Evolutionary conservation across 2,329 filamentous ascomycete genomes (phyloP), one percentile per base, ranked within the genome.

Genomic region (Corinectria fuckeliana): DNA sequence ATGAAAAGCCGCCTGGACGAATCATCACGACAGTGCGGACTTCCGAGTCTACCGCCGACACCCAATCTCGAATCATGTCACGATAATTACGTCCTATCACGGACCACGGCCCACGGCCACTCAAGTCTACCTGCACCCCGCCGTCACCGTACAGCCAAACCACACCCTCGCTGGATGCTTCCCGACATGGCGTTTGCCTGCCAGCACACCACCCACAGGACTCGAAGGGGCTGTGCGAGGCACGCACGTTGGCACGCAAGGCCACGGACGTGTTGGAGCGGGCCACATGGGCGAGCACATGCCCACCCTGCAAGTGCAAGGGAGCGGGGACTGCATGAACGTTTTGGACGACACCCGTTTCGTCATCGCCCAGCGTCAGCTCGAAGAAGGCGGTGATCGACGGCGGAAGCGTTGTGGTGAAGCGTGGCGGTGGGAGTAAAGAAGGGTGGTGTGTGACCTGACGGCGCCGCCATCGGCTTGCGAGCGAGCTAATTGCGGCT

Each of bases 311-410:
- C 63, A 63, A 61, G 50, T 67, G 60, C 63, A 63, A 61, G 50
- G 52, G 51, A 61, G 68, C 52, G 68, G 68, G 60, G 66, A 56
- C 60, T 68, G 66, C 63, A 68, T 66, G 68, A 63, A 65, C 64
- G 60, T 69, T 61, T 54, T 60, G 32, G 39, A 54, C 47, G 32
- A 58, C n/a, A n/a, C 48, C 54, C 48, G 44, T 61, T 49, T 60
- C 59, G 56, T 58, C 58, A 56, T 62, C 50, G 45, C 53, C 51
- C 47, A 56, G 39, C 45, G 56, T 45, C 44, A n/a, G 28, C 28
- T 60, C 52, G 28, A 53, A 45, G 50, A 54, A 45, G 56, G 49
- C 26, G 51, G 51, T 48, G 62, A 68, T 69, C 63, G 58, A 58
- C 59, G 56, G 56, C 57, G 39, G 36, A 30, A 41, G 34, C 26